Base-by-base conservation (phyloP, 2,329 filamentous ascomycete genomes). In the Alternaria rosae region DNA sequence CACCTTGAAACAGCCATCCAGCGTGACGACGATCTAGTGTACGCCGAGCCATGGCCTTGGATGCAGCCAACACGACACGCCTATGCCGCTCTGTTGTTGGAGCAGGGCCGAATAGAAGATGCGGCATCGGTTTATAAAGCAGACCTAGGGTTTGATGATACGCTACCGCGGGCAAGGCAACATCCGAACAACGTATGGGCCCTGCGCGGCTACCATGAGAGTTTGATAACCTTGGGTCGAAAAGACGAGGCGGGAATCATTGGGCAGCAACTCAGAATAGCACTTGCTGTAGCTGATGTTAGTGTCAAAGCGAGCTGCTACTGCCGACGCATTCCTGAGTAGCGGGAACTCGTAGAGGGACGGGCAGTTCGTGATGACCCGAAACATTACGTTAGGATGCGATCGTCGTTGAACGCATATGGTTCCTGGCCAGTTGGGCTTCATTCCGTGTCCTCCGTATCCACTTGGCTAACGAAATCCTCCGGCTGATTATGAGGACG, bases 21-120 rank as follows among this genome's bases (percentile, higher is more conserved):
- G 1, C 82, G 86, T 3, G 89, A 92, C 64, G 89, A 91, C 69
- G 78, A 75, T 0, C 82, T 93, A 26, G 87, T 87, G 0, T 93
- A 91, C 63, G 88, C 90, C 51, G 91, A 93, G 73, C 91, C 91
- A 0, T 92, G 90, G 90, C 89, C 89, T 0, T 93, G 91, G 90
- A 92, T 93, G 90, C 89, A 91, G 72, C 91, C 91, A 0, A 86
- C 87, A 0, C 82, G 90, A 4, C 91, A 93, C 75, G 90, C 90
- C 0, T 89, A 89, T 53, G 90, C 88, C 1, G 91, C 90, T 0
- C 80, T 93, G 4, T 74, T 92, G 28, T 81, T 92, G 12, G 91
- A 93, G 71, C 89, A 91, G 70, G 87, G 85, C n/a, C 67, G 63
- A 15, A 64, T 80, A 6, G 73, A 79, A 55, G 77, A 81, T 54